A percentile compares a stretch with the other conserved stretches of the same genome.
phyloP scores from a whole-genome alignment of 2,329 filamentous ascomycete genomes.

The Aureobasidium zeae region DNA sequence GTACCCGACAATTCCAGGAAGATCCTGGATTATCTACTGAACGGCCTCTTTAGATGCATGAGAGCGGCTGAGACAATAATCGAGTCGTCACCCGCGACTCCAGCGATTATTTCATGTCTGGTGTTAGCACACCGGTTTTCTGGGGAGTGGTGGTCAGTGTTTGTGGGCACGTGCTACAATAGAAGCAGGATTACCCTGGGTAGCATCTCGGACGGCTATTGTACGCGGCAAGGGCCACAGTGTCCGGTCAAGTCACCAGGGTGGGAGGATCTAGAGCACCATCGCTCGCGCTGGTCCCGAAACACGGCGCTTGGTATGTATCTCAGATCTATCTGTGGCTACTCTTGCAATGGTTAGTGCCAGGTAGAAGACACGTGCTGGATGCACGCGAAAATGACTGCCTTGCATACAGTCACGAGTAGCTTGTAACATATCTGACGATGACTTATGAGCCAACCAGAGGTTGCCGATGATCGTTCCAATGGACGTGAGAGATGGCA shows the following conservation, averaged over 20 bases:
- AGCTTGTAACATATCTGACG: no score
- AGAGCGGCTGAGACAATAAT: conserved; percentile 9
- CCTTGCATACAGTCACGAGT: conserved; percentile 5
- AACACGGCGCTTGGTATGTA: background rate
- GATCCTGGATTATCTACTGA: no score
- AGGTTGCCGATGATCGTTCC: no score
- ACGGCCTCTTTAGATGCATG: no score
- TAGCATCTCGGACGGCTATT: conserved; percentile 9
- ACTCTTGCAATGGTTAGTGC: conserved; percentile 2
- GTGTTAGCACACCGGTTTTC: background rate
- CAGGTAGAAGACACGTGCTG: conserved; percentile 4
- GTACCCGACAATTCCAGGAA: no score
- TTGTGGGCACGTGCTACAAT: background rate
- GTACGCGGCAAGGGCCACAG: conserved; percentile 5
- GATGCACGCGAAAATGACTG: conserved; percentile 6
- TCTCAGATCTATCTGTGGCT: conserved; percentile 3
- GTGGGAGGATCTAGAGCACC: background rate
- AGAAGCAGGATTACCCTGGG: background rate
- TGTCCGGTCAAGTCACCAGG: conserved; percentile 4
- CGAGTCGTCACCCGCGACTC: background rate
- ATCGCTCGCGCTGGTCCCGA: background rate
- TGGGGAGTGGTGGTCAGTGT: background rate
- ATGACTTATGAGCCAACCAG: no score
- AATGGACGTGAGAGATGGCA: no score
- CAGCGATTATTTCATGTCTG: conserved; percentile 5